Base-by-base conservation (phyloP, 495 filamentous ascomycete species). In the Echria macrotheca region DNA sequence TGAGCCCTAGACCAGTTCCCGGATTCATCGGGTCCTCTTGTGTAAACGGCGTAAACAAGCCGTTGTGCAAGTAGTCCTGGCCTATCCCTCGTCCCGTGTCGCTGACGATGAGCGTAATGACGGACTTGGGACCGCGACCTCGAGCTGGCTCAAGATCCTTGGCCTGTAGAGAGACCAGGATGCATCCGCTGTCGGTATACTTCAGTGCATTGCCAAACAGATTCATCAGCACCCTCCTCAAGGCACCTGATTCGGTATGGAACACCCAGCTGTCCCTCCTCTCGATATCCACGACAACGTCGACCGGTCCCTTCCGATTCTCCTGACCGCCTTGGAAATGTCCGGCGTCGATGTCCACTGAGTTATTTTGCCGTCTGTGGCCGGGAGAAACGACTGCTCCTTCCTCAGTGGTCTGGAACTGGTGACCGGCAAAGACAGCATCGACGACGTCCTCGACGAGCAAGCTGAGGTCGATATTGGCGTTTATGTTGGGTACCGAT, bases 171-270 rank as follows among this genome's bases (percentile, higher is more conserved):
- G 65, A 75, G 14, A 93, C 61, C 2, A 71, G 71, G 31, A 93
- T 83, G 43, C 71, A 81, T 3, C 87, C 87, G 1, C 68, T 64
- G 3, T 74, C 74, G 4, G 82, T 89, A 54, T 86, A 90, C 53
- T 93, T 93, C 59, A 91, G 75, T 1, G 86, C 80, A 65, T 93
- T 93, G 10, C 87, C 86, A 46, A 89, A 81, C 1, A 93, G 54
- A 52, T 93, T 90, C 83, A 89, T 85, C 22, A 91, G 75, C 38
- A 89, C 77, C 1, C 87, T 78, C 15, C 84, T 76, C 26, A 89
- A 66, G 2, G 85, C 86, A 4, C 86, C 86, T 0, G 85, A 83
- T 31, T 90, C 83, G 0, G 82, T 80, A 3, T 71, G 69, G 63
- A 86, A 89, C 9, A 76, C 50, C 70, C 81, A 89, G 29, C 78